phyloP scores from a whole-genome alignment of 1,284 basidiomycete species.

The Wolfiporia cocos region DNA sequence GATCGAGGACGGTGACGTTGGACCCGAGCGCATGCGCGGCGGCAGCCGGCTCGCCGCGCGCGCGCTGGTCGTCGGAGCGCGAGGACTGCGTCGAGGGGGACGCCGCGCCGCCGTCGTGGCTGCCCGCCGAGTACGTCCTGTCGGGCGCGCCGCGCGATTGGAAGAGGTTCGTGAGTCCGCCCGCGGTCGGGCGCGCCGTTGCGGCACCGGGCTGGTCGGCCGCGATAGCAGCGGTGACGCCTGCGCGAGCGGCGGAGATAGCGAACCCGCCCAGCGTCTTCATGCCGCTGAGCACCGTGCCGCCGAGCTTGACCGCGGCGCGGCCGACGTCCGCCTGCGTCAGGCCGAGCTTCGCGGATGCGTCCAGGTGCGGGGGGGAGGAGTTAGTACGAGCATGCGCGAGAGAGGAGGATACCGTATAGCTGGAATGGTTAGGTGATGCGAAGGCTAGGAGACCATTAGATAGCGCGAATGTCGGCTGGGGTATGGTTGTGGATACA shows the following conservation, averaged over 20 bases:
- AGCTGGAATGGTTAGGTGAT: no score
- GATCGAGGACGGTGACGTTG: conserved; percentile 51
- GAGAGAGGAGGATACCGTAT: no score
- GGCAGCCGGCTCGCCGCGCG: conserved; percentile 15
- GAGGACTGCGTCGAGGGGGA: conserved; percentile 2
- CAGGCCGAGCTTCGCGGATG: conserved; percentile 11
- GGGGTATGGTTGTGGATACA: conserved; percentile 18
- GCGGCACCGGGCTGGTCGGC: conserved; percentile 5
- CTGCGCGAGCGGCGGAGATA: conserved; percentile 37
- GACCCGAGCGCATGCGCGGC: conserved; percentile 20
- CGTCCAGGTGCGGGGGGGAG: conserved; percentile 6
- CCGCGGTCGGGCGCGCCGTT: conserved; percentile 2
- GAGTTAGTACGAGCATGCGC: conserved; percentile 20
- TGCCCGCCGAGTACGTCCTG: conserved; percentile 1
- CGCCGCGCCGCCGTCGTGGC: conserved; percentile 2
- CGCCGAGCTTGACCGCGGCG: conserved; percentile 53
- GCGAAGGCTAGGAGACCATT: conserved; percentile 60
- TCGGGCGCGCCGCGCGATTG: conserved; percentile 65
- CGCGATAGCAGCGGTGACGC: conserved; percentile 19
- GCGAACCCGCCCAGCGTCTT: conserved; percentile 60
- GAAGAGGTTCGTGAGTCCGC: conserved; percentile 28
- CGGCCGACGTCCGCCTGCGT: conserved; percentile 44
- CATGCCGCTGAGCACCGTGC: conserved; percentile 58
- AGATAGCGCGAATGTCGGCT: conserved; percentile 54
- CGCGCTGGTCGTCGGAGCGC: conserved; percentile 11